Conservation (phyloP, 2,329 filamentous ascomycete genomes). For the Fusarium veterinarium region DNA sequence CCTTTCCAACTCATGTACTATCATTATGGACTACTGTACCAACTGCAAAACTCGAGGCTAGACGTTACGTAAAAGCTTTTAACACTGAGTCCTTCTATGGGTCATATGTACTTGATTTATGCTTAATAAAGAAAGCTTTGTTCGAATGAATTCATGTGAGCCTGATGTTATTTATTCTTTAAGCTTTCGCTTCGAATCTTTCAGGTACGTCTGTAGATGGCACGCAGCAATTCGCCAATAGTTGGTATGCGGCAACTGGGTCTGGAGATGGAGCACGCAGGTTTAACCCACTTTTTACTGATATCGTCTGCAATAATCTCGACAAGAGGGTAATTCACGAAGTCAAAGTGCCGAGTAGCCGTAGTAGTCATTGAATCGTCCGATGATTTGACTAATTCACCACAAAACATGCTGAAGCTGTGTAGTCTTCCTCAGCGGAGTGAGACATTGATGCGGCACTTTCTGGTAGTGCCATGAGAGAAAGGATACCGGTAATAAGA, state of each 20-base stretch:
- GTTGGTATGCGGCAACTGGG: neutral
- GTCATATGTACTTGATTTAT: rapidly evolving
- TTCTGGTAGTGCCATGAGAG: rapidly evolving
- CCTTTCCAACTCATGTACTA: conserved; percentile 15
- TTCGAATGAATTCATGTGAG: no score
- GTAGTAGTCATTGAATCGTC: neutral
- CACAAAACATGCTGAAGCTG: rapidly evolving
- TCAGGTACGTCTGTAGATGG: neutral
- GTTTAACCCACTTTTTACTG: neutral
- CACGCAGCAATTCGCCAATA: neutral
- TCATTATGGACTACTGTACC: conserved; percentile 19
- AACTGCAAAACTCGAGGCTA: conserved; percentile 5
- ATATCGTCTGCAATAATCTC: no score
- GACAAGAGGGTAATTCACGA: no score
- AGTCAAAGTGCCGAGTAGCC: neutral
- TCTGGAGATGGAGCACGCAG: neutral
- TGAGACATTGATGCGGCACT: rapidly evolving
- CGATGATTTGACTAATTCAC: neutral
- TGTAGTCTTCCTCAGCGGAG: neutral
- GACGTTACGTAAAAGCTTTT: neutral
- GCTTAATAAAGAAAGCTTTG: neutral
- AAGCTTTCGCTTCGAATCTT: neutral
- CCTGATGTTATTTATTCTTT: no score
- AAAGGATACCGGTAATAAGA: neutral
- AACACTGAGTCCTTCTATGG: no score